These are phyloP conservation scores for Triangularia verruculosa DNA, from an alignment of 2,329 filamentous ascomycete genomes.

Conservation along the genomic window DNA sequence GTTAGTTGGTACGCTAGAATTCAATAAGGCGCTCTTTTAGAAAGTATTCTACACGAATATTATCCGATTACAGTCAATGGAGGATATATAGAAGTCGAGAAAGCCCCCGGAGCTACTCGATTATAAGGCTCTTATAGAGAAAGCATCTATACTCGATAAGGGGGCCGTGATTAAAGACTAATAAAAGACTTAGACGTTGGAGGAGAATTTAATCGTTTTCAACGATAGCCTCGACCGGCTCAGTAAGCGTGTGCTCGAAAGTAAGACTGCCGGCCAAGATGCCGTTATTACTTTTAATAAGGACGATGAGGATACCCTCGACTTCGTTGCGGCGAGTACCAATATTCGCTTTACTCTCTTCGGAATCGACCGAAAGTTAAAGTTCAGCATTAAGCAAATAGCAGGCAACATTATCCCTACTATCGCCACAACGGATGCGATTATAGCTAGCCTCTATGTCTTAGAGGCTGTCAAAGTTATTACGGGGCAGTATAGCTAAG, in stretches of 20 bases:
- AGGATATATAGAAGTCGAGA: constrained; percentile 93
- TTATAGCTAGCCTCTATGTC: constrained; percentile 92
- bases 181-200: constrained; percentile 75
- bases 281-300: constrained; percentile 88
- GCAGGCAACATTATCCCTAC: constrained; percentile 98
- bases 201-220: constrained; percentile 84
- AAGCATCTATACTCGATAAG: constrained; percentile 48
- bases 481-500: constrained; percentile 64
- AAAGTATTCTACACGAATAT: constrained; percentile 92
- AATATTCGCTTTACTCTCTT: constrained; percentile 91
- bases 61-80: constrained; percentile 75
- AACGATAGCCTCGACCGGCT: constrained; percentile 77
- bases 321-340: constrained; percentile 87
- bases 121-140: constrained; percentile 59
- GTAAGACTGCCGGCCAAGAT: constrained; percentile 45
- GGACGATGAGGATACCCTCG: constrained; percentile 89
- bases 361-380: constrained; percentile 80
- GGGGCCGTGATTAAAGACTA: constrained; percentile 60
- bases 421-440: constrained; percentile 96
- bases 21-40: constrained; percentile 78
- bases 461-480: constrained; percentile 91
- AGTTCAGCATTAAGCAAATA: constrained; percentile 99
- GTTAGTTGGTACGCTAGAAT: constrained; percentile 74
- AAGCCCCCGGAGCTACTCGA: constrained; percentile 70
- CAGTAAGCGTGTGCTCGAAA: constrained; percentile 66